These are phyloP conservation scores for Solanum bulbocastanum DNA, from an alignment of 257 asterid genomes.

Conservation along the genomic window DNA sequence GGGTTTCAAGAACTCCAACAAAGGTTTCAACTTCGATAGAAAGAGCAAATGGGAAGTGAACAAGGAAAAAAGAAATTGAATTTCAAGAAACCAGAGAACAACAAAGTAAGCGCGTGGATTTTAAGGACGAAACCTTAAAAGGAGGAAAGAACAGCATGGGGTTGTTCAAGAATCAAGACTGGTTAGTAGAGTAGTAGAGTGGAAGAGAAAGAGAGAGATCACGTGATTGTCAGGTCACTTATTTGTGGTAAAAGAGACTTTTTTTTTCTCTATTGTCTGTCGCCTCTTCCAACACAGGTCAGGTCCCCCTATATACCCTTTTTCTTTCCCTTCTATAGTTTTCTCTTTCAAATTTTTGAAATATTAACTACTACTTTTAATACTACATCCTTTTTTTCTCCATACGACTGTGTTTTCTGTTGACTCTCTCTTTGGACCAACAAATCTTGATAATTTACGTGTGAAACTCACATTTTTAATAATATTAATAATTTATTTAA, in stretches of 20 bases:
- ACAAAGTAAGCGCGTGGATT: constrained; percentile 12
- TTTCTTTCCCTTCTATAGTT: not conserved
- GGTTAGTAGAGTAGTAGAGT: not conserved
- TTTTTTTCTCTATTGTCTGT: not conserved
- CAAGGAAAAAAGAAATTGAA: not conserved
- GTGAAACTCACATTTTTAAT: too few species aligned
- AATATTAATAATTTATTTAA: too few species aligned
- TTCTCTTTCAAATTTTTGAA: not conserved
- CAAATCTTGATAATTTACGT: not conserved
- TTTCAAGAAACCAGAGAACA: not conserved
- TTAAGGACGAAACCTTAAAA: not conserved
- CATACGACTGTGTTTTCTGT: not conserved
- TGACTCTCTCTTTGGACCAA: not conserved
- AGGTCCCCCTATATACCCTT: not conserved
- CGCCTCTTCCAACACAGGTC: constrained; percentile 14
- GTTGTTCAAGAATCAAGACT: not conserved
- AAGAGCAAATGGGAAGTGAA: not conserved
- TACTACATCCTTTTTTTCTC: not conserved
- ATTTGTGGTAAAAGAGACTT: constrained; percentile 16
- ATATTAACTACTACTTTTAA: not conserved
- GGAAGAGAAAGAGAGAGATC: constrained; percentile 8
- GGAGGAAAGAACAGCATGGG: not conserved
- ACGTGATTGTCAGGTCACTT: constrained; percentile 67
- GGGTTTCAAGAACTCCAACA: not conserved
- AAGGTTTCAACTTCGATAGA: not conserved